Evolutionary conservation across 1,139 yeast genomes (phyloP), one percentile per base, ranked within the genome.

Genomic region (Pneumocystis oryctolagi): DNA sequence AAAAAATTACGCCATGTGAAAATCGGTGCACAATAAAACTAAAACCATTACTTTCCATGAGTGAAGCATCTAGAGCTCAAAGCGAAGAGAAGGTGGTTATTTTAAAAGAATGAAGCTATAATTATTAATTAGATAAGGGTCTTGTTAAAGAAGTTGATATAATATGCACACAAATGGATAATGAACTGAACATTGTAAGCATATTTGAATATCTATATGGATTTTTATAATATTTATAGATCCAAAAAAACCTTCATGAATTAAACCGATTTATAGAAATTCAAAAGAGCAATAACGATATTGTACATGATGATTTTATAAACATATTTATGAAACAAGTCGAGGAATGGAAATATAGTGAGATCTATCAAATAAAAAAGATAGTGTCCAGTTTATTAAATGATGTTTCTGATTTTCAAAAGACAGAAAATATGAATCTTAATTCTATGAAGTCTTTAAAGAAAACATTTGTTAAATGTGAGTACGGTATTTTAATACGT

Each of bases 141-240:
- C 56, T 40, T 34, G 39, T 59, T n/a, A 42, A 59, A 20, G 62
- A 63, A 58, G 40, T 63, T 39, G 61, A 63, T 16, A 20, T 63
- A 28, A 28, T 61, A 14, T 61, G 31, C 20, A 35, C 25, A 39
- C 61, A 61, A 25, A 40, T 57, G n/a, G 34, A 55, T 2, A 58
- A 37, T 35, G 62, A 61, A 16, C 6, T 57, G 6, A 60, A 20
- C 12, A 3, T 61, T 39, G 60, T 63, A 32, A 53, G 61, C 32
- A 14, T 59, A 39, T 47, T 28, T 37, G 8, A 28, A 16, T 6
- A 6, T 35, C 20, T n/a, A 32, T 32, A 32, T 25, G 12, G 12
- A 32, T 31, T 20, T 28, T 35, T 59, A 35, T 35, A 16, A 39
- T 31, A 28, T 18, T 39, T 30, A 25, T 31, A 18, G 63, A 58